Percentiles rank a stretch among this genome's conserved stretches.
Evolutionary conservation across 2,329 filamentous ascomycete genomes (phyloP).

Genomic region (Colletotrichum sp.): DNA sequence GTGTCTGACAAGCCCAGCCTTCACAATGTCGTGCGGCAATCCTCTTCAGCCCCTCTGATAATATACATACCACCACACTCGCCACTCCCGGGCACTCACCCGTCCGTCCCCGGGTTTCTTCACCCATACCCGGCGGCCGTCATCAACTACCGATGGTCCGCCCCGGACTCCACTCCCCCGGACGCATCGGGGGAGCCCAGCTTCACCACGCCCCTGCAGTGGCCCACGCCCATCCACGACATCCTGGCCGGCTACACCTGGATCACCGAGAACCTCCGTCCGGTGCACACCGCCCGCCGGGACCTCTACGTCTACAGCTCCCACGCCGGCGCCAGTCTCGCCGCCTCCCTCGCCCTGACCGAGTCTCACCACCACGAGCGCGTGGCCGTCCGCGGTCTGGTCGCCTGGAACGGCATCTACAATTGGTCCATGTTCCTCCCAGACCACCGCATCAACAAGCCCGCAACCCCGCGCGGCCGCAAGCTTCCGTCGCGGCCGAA

Average conservation of each 20-base stretch:
- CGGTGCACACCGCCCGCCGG: constrained; percentile 37
- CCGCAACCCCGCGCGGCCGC: neutral
- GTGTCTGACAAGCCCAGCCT: constrained; percentile 43
- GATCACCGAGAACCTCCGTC: constrained; percentile 50
- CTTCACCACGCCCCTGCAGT: constrained; percentile 38
- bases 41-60: constrained; percentile 49
- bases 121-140: constrained; percentile 51
- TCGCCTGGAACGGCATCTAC: constrained; percentile 65
- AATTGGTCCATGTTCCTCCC: constrained; percentile 68
- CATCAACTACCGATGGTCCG: constrained; percentile 65
- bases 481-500: constrained; percentile 23
- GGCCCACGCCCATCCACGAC: constrained; percentile 65
- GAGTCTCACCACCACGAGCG: constrained; percentile 49
- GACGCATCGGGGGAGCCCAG: neutral
- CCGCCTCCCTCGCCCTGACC: constrained; percentile 61
- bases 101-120: constrained; percentile 45
- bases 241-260: constrained; percentile 58
- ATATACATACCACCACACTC: constrained; percentile 61
- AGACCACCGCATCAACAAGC: constrained; percentile 50
- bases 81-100: constrained; percentile 26
- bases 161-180: constrained; percentile 13
- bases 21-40: constrained; percentile 46
- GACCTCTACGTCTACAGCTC: constrained; percentile 59
- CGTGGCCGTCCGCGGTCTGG: constrained; percentile 56
- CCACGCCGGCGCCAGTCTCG: constrained; percentile 62